These are phyloP conservation scores for Phialocephala subalpina DNA, from an alignment of 2,329 filamentous ascomycete genomes.

Conservation along the genomic window DNA sequence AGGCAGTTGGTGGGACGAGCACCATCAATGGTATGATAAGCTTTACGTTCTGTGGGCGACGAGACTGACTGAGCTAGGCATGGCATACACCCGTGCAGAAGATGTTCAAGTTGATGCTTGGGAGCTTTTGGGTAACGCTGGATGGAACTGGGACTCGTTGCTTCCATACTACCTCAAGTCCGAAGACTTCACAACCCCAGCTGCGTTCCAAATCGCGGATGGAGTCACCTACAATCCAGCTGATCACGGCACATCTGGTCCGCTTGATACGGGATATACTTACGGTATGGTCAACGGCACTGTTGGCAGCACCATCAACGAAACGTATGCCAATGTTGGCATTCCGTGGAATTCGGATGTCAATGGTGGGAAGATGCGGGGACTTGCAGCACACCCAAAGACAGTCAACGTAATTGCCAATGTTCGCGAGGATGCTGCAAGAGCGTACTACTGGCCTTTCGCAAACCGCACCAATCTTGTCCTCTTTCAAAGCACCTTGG, in stretches of 20 bases:
- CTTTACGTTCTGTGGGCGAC: constrained; percentile 47
- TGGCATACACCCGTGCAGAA: constrained; percentile 48
- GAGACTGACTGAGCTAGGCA: constrained; percentile 44
- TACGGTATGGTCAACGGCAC: constrained; percentile 46
- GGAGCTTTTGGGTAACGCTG: constrained; percentile 46
- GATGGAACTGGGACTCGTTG: constrained; percentile 46
- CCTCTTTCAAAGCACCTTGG: constrained; percentile 28
- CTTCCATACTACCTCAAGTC: constrained; percentile 42
- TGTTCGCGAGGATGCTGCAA: constrained; percentile 51
- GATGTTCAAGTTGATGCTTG: constrained; percentile 48
- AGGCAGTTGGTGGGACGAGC: constrained; percentile 36
- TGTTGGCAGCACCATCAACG: constrained; percentile 41
- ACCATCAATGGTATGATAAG: not conserved
- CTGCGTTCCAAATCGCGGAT: constrained; percentile 43
- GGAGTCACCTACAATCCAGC: constrained; percentile 47
- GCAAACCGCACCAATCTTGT: constrained; percentile 49
- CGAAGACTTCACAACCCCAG: constrained; percentile 39
- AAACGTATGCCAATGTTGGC: constrained; percentile 46
- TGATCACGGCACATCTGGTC: constrained; percentile 48
- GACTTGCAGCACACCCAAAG: constrained; percentile 49
- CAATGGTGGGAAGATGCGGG: constrained; percentile 49
- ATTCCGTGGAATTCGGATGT: constrained; percentile 48
- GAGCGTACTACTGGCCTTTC: constrained; percentile 52
- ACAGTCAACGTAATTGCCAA: constrained; percentile 50
- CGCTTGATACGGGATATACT: constrained; percentile 48